Base-by-base conservation (phyloP, 371 early-diverging fungal species). In the Mortierella sp. region DNA sequence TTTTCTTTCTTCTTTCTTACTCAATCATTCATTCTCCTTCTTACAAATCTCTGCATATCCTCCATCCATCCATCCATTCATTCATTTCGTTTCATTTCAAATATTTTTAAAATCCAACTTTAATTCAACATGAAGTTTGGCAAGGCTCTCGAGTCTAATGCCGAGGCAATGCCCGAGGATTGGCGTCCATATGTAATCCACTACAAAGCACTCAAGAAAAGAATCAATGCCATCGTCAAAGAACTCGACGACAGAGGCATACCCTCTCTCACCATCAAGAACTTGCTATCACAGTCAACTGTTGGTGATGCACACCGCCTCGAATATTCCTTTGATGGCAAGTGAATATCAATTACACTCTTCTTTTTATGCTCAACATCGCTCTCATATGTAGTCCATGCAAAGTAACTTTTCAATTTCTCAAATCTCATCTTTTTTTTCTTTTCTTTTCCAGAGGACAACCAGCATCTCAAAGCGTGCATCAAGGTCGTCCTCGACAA, bases 181-280 rank as follows among this genome's bases (percentile, higher is more conserved):
- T 93, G 92, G 91, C 87, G 89, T 64, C 92, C 88, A 7, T 91
- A 93, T 69, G 72, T 92, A 16, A 91, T 92, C 63, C 88, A 89
- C 55, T 93, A 93, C 85, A 91, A 90, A 68, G 74, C 84, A 11
- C 85, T 92, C 10, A 93, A 93, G 79, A 91, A 89, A 76, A 84
- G 83, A 63, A 88, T 93, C 72, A 87, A 87, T 58, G 84, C 84
- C 57, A 92, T 92, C 64, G 92, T 94, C 15, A 82, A 86, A 36
- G 94, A 94, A 69, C 90, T 94, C 40, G 90, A 93, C 67, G 84
- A 85, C 48, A 76, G 87, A 70, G 89, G 89, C 0, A 70, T 90
- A 13, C 87, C 88, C 15, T 87, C 88, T 22, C 71, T 85, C 33
- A 74, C 89, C 55, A 74, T 90, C 47, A 88, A 86, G 45, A 86